phyloP scores from a whole-genome alignment of 2,329 filamentous ascomycete species.

The Penicillium sp. region DNA sequence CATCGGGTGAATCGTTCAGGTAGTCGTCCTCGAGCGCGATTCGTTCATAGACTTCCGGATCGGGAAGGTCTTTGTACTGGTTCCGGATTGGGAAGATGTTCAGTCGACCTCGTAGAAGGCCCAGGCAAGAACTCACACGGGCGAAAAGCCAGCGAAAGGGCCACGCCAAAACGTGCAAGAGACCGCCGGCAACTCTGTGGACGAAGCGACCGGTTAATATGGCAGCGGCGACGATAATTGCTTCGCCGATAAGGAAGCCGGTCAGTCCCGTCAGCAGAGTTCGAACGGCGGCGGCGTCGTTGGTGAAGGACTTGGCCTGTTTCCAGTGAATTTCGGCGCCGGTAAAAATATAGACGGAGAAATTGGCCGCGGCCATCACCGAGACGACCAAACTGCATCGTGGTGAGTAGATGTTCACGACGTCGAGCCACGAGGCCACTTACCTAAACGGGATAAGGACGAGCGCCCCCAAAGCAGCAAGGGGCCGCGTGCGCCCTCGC shows the following conservation, averaged over 20 bases:
- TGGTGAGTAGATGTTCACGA: neutral
- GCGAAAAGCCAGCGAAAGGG: slow-evolving; percentile 3
- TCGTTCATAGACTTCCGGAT: slow-evolving; percentile 18
- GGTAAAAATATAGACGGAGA: slow-evolving; percentile 19
- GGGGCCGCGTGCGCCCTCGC: slow-evolving; percentile 21
- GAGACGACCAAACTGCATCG: slow-evolving; percentile 4
- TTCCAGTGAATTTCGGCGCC: slow-evolving; percentile 27
- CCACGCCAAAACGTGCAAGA: slow-evolving; percentile 9
- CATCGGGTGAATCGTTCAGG: slow-evolving; percentile 8
- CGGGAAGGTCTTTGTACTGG: slow-evolving; percentile 6
- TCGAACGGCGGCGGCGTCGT: slow-evolving; percentile 6
- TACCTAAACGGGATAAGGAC: slow-evolving; percentile 32
- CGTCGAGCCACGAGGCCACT: slow-evolving; percentile 3
- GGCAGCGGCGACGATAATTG: slow-evolving; percentile 8
- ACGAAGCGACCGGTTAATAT: slow-evolving; percentile 10
- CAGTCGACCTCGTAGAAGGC: neutral
- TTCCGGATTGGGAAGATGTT: neutral
- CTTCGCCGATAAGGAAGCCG: slow-evolving; percentile 2
- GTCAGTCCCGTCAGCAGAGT: slow-evolving; percentile 11
- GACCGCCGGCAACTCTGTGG: neutral
- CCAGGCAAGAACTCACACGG: slow-evolving; percentile 2
- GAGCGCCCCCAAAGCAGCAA: slow-evolving; percentile 20
- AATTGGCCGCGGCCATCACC: slow-evolving; percentile 18
- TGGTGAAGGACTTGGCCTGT: slow-evolving; percentile 12
- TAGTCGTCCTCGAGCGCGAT: slow-evolving; percentile 20